Percentiles rank a stretch among this genome's conserved stretches.
Evolutionary conservation across 352 stramenopile species (phyloP).

Genomic region (Phytophthora nicotianae): DNA sequence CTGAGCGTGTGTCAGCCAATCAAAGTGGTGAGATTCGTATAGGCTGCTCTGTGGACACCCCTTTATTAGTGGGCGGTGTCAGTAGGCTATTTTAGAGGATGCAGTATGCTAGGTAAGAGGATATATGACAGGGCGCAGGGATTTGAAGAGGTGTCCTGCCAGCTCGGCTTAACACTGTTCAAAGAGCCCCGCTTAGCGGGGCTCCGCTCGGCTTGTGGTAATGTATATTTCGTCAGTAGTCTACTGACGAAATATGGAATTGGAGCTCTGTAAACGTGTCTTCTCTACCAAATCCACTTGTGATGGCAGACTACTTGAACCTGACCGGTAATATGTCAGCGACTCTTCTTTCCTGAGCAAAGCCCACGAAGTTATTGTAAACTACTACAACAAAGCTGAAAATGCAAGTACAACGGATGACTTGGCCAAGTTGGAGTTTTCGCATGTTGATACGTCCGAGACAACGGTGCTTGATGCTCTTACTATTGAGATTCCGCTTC

Average conservation of each 20-base stretch:
- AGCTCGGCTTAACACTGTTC: too few relatives aligned
- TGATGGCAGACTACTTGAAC: slow-evolving; percentile 14
- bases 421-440: slow-evolving; percentile 15
- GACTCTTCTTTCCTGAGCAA: slow-evolving; percentile 1
- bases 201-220: too few relatives aligned
- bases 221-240: too few relatives aligned
- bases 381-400: slow-evolving; percentile 12
- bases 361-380: background rate
- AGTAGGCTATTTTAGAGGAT: too few relatives aligned
- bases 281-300: background rate
- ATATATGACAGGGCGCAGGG: too few relatives aligned
- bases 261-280: background rate
- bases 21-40: too few relatives aligned
- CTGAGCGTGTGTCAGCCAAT: too few relatives aligned
- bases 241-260: background rate
- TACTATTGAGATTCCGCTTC: slow-evolving; percentile 11
- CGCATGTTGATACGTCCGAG: slow-evolving; percentile 10
- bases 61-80: too few relatives aligned
- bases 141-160: too few relatives aligned
- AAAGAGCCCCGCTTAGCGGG: too few relatives aligned
- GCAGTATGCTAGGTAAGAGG: too few relatives aligned
- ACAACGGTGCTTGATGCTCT: slow-evolving; percentile 10
- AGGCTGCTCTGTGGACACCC: too few relatives aligned
- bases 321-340: background rate
- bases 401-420: slow-evolving; percentile 9